Evolutionary conservation across 2,329 filamentous ascomycete genomes (phyloP).

Genomic region (Coniochaeta ligniaria): DNA sequence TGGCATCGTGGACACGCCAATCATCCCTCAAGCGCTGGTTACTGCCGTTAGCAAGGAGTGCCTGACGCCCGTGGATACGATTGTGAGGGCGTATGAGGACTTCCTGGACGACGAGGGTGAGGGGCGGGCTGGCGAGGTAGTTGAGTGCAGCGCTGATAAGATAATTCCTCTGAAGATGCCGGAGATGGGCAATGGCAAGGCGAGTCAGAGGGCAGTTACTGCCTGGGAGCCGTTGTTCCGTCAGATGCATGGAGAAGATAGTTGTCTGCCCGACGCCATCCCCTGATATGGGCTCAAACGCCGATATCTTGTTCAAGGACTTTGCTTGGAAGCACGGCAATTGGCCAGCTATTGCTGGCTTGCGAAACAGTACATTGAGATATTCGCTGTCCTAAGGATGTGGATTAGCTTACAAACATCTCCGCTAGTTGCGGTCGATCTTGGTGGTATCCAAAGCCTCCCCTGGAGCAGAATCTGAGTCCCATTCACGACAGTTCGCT

Average conservation of each 20-base stretch:
- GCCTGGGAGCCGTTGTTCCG: constrained; percentile 9
- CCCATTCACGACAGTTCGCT: not conserved
- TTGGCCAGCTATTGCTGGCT: not conserved
- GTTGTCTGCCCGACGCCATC: constrained; percentile 7
- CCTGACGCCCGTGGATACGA: constrained; percentile 32
- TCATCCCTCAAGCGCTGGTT: constrained; percentile 35
- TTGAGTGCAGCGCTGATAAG: constrained; percentile 4
- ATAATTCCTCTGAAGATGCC: constrained; percentile 5
- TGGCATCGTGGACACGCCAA: constrained; percentile 35
- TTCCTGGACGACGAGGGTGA: constrained; percentile 33
- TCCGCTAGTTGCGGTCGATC: not conserved
- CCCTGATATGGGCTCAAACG: not conserved
- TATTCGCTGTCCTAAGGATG: not conserved
- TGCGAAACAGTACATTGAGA: not conserved
- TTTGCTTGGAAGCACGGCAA: not conserved
- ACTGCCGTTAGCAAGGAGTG: constrained; percentile 28
- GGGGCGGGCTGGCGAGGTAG: constrained; percentile 7
- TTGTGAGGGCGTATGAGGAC: constrained; percentile 35
- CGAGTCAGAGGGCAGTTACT: constrained; percentile 5
- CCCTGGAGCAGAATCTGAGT: not conserved
- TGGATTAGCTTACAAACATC: not conserved
- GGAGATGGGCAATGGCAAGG: constrained; percentile 6
- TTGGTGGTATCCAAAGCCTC: not conserved
- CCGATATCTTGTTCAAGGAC: not conserved
- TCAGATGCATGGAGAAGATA: constrained; percentile 9